Base-by-base conservation (phyloP, 176 grass and related monocot species). In the Lolium perenne region DNA sequence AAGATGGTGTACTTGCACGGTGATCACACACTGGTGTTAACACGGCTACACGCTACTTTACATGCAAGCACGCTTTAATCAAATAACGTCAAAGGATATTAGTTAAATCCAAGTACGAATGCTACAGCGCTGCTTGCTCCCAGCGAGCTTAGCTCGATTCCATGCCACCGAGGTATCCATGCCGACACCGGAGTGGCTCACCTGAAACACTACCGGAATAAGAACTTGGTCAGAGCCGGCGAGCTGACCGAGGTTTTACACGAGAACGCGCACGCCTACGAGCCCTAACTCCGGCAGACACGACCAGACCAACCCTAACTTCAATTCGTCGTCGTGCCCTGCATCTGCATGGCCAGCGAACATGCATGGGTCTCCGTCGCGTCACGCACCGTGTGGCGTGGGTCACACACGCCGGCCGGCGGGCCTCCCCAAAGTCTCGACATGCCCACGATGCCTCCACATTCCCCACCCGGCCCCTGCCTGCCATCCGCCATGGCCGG, bases 361-460 rank as follows among this genome's bases (percentile, higher is more conserved):
- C 76, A 53, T 22, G 84, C 65, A 83, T 94, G 87, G 86, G 69
- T 56, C 43, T 81, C 80, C 78, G 83, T 85, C 74, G 66, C 17
- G 60, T 87, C 79, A 71, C 48, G 56, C n/a, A 59, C 0, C 56
- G 53, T n/a, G 26, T 10, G 38, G 6, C 4, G 71, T 74, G 61
- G 69, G 85, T 41, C 32, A 72, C 62, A 69, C 12, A 12, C 69
- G 20, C 20, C 26, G 14, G 26, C 29, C 17, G 69, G 41, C 43
- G 9, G 17, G 70, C 18, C 14, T 56, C 49, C 86, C 74, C 72
- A 86, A 92, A 87, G 79, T 71, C 57, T 78, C 88, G 78, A 93
- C 75, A 71, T 71, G 21, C 15, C 72, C 78, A 87, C 76, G 74
- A 80, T 95, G 91, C 86, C 93, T 95, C 92, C 83, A 92, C 88